These are phyloP conservation scores for Musa beccarii DNA, from an alignment of 176 grass and related monocot genomes.

Conservation along the genomic window DNA sequence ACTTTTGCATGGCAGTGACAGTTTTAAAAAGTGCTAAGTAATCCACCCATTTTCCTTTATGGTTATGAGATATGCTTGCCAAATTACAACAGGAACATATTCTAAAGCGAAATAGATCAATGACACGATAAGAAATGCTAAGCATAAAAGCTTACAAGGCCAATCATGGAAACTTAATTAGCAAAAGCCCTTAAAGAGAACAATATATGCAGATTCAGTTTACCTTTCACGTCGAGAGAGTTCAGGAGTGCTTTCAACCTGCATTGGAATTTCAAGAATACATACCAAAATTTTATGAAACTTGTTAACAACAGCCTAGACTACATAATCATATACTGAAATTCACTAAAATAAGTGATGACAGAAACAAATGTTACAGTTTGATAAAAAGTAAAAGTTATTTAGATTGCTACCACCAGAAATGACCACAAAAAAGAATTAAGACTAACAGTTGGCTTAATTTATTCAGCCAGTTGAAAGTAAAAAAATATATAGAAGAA, in stretches of 20 bases:
- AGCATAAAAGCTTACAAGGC: background rate
- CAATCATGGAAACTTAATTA: background rate
- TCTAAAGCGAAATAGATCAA: background rate
- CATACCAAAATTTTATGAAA: background rate
- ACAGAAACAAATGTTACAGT: no score
- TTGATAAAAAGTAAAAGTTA: no score
- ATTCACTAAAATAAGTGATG: no score
- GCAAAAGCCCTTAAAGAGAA: background rate
- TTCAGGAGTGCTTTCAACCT: conserved; percentile 77
- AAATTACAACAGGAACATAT: background rate
- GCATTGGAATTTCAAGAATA: conserved; percentile 16
- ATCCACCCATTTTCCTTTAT: no score
- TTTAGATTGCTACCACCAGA: no score
- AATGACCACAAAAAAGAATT: background rate
- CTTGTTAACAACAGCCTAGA: no score
- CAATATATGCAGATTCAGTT: background rate
- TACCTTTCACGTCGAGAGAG: conserved; percentile 97
- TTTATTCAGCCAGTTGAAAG: no score
- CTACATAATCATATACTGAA: no score
- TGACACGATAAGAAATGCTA: background rate
- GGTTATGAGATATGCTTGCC: background rate
- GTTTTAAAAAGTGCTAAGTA: no score
- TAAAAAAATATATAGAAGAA: no score
- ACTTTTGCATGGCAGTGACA: no score
- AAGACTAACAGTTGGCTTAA: background rate